phyloP scores from a whole-genome alignment of 768 basidiomycete genomes.

The Tephrocybe sp. region DNA sequence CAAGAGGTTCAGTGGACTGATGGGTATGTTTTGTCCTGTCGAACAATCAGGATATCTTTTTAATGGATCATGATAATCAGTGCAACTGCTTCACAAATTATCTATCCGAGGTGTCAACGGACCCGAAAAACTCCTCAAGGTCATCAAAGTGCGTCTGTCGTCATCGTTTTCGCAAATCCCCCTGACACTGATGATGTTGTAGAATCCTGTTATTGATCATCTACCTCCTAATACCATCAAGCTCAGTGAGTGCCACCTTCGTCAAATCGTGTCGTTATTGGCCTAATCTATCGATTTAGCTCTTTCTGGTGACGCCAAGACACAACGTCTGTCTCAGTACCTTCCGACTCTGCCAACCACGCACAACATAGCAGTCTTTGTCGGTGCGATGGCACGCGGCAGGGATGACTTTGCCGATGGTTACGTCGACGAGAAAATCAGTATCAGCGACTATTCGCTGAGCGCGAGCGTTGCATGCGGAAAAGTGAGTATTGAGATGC shows the following conservation, averaged over 20 bases:
- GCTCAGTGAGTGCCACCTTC: constrained; percentile 61
- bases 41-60: constrained; percentile 4
- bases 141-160: constrained; percentile 73
- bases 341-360: constrained; percentile 83
- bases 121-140: constrained; percentile 94
- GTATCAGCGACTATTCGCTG: constrained; percentile 90
- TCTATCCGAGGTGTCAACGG: constrained; percentile 96
- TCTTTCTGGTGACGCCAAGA: constrained; percentile 88
- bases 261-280: not conserved
- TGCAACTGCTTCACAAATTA: constrained; percentile 95
- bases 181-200: not conserved
- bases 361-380: constrained; percentile 91
- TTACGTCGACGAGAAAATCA: constrained; percentile 93
- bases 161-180: not conserved
- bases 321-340: constrained; percentile 78
- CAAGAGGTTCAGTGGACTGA: constrained; percentile 96
- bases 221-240: constrained; percentile 95
- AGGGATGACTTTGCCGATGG: constrained; percentile 96
- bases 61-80: constrained; percentile 39
- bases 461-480: constrained; percentile 96
- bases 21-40: constrained; percentile 62
- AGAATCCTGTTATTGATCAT: constrained; percentile 96
- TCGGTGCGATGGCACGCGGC: constrained; percentile 98
- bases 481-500: constrained; percentile 60
- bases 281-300: constrained; percentile 42